Conservation (phyloP, 495 filamentous ascomycete genomes). For the Penicillium subrubescens region DNA sequence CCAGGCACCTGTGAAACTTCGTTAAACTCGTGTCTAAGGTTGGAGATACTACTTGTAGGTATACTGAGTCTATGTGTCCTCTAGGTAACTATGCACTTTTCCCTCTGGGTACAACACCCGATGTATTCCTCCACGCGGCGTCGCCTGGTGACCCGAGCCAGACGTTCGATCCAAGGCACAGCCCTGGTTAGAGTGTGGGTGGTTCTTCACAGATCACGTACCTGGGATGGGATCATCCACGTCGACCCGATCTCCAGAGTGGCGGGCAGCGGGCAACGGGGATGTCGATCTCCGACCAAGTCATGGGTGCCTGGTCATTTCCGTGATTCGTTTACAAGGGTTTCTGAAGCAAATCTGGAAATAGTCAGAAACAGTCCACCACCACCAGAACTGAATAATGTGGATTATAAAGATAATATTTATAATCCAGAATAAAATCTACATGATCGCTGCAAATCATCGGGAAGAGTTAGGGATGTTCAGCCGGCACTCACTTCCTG, state of each 20-base stretch:
- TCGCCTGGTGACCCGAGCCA: slow-evolving; percentile 24
- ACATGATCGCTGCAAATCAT: not conserved
- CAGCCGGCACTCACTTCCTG: not conserved
- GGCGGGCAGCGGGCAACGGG: not conserved
- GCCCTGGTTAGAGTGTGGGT: slow-evolving; percentile 4
- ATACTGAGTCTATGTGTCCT: not conserved
- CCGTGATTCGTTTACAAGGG: not conserved
- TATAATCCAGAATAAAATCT: not conserved
- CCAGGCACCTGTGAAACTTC: slow-evolving; percentile 34
- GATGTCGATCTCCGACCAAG: not conserved
- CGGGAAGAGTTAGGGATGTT: slow-evolving; percentile 5
- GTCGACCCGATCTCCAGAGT: slow-evolving; percentile 1
- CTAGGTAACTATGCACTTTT: not conserved
- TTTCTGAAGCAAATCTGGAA: not conserved
- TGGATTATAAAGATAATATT: not conserved
- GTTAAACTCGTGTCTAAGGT: not conserved
- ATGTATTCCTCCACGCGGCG: slow-evolving; percentile 23
- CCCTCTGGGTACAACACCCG: not conserved
- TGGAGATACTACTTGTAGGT: not conserved
- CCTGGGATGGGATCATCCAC: slow-evolving; percentile 8
- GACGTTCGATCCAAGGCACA: slow-evolving; percentile 26
- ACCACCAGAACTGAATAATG: not conserved
- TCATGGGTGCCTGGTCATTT: slow-evolving; percentile 2
- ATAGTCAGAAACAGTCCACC: not conserved
- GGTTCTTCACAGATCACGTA: slow-evolving; percentile 1